Evolutionary conservation across 805 yeast genomes (phyloP), one percentile per base, ranked within the genome.

Genomic region (Candida coleopterorum): DNA sequence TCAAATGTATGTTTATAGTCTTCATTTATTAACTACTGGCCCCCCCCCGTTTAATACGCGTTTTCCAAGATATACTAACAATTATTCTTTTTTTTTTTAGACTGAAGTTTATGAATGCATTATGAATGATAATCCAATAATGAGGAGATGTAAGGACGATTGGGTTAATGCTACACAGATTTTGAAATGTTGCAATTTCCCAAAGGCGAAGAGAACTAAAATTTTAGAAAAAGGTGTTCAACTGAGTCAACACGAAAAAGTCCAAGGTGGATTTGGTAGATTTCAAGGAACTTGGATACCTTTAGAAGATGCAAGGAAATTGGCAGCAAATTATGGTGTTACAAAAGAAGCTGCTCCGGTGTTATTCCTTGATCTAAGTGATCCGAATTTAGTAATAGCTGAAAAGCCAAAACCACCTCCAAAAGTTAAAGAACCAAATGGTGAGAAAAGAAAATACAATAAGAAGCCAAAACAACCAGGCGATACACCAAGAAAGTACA

Each of bases 251-350:
- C 97, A 89, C 56, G 96, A 89, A 52, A 90, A 90, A 57, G 87
- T 89, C 16, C 97, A 89, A 59, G 97, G 97, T 43, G 97, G 97
- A 2, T 89, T 88, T 56, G 97, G 97, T 37, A 81, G 89, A 53
- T 90, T 88, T 59, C 97, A 90, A 59, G 97, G 96, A 12, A 89
- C 97, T 2, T 89, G 96, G 96, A 89, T 89, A 7, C 97, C 97
- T 0, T 60, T 85, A 43, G 77, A 72, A 6, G 76, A 85, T 34
- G 97, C 96, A 1, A 62, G 53, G 34, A 47, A 56, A 32, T 52
- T 67, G 38, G 72, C 74, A 7, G 49, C 52, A n/a, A 60, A 52
- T 29, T 64, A 66, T 44, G 67, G 67, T 4, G 55, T 66, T 10
- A 49, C 64, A 2, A 56, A 64, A 3, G 70, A 62, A 27, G 45